Conservation (phyloP, 148 eudicot genomes). For the Rhododendron williamsianum region DNA sequence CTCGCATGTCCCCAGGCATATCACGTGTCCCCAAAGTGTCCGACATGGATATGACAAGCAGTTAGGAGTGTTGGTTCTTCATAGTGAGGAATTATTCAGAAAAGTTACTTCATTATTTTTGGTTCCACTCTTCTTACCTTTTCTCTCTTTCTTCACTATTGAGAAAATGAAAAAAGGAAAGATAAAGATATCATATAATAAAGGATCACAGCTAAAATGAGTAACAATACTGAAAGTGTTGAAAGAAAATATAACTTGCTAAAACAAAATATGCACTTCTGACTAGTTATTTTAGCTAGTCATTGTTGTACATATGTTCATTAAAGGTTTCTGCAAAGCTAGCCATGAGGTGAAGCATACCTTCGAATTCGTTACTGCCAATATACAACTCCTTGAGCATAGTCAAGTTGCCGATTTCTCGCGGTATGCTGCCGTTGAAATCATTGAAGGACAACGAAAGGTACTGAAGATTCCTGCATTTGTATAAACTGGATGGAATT, state of each 20-base stretch:
- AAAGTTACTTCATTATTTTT: too few species aligned
- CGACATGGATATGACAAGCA: too few species aligned
- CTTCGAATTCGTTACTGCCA: not conserved
- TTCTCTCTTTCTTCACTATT: too few species aligned
- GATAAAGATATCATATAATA: too few species aligned
- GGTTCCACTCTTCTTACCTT: too few species aligned
- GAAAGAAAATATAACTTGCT: not conserved
- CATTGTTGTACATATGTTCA: not conserved
- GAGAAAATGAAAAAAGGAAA: too few species aligned
- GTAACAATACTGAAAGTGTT: not conserved
- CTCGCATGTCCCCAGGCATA: too few species aligned
- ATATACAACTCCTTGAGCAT: not conserved
- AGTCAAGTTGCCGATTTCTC: not conserved
- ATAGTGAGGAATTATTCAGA: too few species aligned
- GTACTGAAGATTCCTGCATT: constrained; percentile 2
- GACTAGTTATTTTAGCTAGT: not conserved
- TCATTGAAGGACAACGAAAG: constrained; percentile 3
- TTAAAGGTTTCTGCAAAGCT: not conserved
- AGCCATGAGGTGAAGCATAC: not conserved
- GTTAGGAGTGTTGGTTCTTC: too few species aligned
- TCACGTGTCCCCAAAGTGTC: too few species aligned
- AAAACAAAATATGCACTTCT: too few species aligned
- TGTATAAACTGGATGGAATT: not conserved
- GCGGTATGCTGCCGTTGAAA: not conserved
- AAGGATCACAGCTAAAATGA: too few species aligned